Conservation (phyloP, 208 protist species). For the Leishmania turanica region DNA sequence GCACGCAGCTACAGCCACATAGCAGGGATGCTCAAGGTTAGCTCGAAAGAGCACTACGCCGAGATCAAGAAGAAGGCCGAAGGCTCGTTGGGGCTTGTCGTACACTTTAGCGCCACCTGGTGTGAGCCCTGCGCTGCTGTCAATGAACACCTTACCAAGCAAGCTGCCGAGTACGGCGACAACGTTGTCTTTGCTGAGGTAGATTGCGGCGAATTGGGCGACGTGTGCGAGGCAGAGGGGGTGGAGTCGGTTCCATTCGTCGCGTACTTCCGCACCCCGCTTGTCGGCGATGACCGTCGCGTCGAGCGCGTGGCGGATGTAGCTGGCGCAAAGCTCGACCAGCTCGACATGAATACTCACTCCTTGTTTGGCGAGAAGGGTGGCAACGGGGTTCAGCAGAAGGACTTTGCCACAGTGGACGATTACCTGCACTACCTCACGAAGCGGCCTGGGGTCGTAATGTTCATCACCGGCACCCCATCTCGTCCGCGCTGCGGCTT, state of each 20-base stretch:
- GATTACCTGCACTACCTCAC: conserved; percentile 88
- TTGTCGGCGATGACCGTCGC: conserved; percentile 9
- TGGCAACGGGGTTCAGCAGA: conserved; percentile 43
- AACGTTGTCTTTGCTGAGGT: conserved; percentile 82
- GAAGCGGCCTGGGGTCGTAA: conserved; percentile 70
- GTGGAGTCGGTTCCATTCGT: conserved; percentile 91
- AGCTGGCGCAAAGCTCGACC: conserved; percentile 74
- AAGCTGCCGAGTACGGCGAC: conserved; percentile 43
- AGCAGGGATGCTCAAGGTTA: conserved; percentile 40
- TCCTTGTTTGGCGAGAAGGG: conserved; percentile 79
- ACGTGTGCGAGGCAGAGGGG: conserved; percentile 76
- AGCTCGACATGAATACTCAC: conserved; percentile 74
- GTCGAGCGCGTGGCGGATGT: conserved; percentile 85
- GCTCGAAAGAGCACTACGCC: conserved; percentile 47
- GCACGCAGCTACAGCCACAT: not conserved
- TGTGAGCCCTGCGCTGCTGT: conserved; percentile 89
- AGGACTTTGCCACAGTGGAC: conserved; percentile 69
- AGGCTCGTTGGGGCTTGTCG: conserved; percentile 59
- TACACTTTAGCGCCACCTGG: conserved; percentile 91
- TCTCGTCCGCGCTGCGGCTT: conserved; percentile 92
- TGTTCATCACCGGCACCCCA: conserved; percentile 94
- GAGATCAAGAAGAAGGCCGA: conserved; percentile 57
- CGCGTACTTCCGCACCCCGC: conserved; percentile 77
- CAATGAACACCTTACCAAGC: conserved; percentile 46
- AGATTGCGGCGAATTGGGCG: conserved; percentile 58